Percentiles rank a stretch among this genome's conserved stretches.
phyloP scores from a whole-genome alignment of 2,329 filamentous ascomycete species.

The Alternaria incomplexa region DNA sequence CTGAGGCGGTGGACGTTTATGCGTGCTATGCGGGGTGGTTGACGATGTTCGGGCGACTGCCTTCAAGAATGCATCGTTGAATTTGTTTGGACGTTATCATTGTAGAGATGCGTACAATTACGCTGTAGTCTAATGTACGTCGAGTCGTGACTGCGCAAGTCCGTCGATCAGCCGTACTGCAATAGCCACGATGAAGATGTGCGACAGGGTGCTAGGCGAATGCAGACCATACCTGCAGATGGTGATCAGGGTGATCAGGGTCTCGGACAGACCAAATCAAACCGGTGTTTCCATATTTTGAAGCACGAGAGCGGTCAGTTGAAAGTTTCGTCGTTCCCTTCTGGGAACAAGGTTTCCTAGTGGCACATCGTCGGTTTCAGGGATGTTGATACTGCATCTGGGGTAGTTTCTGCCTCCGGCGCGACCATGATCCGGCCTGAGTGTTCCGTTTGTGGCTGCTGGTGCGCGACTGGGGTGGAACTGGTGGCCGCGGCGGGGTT shows the following conservation, averaged over 20 bases:
- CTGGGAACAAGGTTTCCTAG: conserved; percentile 29
- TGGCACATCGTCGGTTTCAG: conserved; percentile 44
- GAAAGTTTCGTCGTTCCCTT: conserved; percentile 29
- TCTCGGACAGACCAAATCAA: conserved; percentile 10
- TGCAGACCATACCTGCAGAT: conserved; percentile 3
- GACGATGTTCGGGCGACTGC: not conserved
- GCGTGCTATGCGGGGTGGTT: not conserved
- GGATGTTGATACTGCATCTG: conserved; percentile 21
- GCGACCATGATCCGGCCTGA: conserved; percentile 25
- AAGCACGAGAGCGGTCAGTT: conserved; percentile 24
- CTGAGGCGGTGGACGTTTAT: conserved; percentile 17
- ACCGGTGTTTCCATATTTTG: conserved; percentile 13
- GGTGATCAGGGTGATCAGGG: not conserved
- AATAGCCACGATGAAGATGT: not conserved
- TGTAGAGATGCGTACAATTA: not conserved
- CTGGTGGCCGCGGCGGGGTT: not conserved
- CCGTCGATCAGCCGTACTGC: not conserved
- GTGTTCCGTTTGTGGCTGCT: conserved; percentile 13
- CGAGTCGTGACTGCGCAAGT: not conserved
- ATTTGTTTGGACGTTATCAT: not conserved
- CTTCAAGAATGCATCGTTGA: not conserved
- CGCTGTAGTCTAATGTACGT: not conserved
- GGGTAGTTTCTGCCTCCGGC: conserved; percentile 27
- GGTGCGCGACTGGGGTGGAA: conserved; percentile 5
- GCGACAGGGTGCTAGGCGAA: not conserved